These are phyloP conservation scores for Patellifolia procumbens DNA, from an alignment of 179 eudicot genomes.

Conservation along the genomic window DNA sequence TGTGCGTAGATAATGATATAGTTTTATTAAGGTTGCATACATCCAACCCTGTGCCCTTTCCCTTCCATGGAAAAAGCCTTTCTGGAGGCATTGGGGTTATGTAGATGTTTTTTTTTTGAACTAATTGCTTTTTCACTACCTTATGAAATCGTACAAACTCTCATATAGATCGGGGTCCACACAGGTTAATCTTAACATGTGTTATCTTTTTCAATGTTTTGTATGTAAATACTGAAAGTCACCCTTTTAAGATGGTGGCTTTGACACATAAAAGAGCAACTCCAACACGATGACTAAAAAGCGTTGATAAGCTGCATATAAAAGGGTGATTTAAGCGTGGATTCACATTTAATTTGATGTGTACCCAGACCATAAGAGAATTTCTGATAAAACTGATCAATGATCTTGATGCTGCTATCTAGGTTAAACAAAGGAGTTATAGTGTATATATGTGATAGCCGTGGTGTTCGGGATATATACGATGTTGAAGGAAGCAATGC, in stretches of 20 bases:
- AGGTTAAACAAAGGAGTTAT: constrained; percentile 98
- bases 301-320: too few species aligned
- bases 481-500: constrained; percentile 93
- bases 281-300: too few species aligned
- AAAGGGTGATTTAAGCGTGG: too few species aligned
- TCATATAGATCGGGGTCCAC: too few species aligned
- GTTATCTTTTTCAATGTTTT: too few species aligned
- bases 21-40: neutral
- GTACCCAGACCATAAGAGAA: too few species aligned
- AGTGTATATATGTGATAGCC: constrained; percentile 91
- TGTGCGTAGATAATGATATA: neutral
- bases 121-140: neutral
- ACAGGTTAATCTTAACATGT: too few species aligned
- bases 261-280: too few species aligned
- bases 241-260: too few species aligned
- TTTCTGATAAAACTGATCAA: neutral
- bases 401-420: constrained; percentile 25
- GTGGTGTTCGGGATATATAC: constrained; percentile 93
- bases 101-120: neutral
- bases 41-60: neutral
- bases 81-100: neutral
- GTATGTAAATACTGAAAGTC: too few species aligned
- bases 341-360: neutral
- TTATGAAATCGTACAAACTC: too few species aligned
- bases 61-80: neutral